Evolutionary conservation across 345 rosid species (phyloP).

Genomic region (Linum tenue): DNA sequence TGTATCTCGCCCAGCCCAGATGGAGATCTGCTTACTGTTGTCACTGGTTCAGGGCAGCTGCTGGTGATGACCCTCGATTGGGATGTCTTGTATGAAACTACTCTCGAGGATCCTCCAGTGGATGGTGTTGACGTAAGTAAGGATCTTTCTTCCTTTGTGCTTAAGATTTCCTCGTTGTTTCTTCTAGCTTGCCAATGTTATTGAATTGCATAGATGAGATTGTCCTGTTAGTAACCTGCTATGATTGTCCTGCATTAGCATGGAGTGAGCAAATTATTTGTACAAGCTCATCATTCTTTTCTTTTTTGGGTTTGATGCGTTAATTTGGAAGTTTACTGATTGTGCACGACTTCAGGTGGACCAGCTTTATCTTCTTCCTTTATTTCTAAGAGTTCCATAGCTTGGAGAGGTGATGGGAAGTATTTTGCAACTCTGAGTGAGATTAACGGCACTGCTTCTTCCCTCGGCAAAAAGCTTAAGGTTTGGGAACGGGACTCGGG

Average conservation of each 20-base stretch:
- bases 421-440: constrained; percentile 58
- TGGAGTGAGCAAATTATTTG: neutral
- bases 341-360: constrained; percentile 34
- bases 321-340: constrained; percentile 3
- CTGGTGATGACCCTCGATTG: constrained; percentile 93
- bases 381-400: constrained; percentile 37
- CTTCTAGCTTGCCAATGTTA: neutral
- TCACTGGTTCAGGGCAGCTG: constrained; percentile 67
- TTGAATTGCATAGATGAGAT: neutral
- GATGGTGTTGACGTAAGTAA: constrained; percentile 73
- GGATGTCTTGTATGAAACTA: constrained; percentile 77
- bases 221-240: too few relatives aligned
- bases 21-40: constrained; percentile 67
- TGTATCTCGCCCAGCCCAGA: constrained; percentile 82
- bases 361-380: constrained; percentile 20
- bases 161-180: neutral
- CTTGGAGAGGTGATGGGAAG: constrained; percentile 98
- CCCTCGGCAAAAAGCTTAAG: constrained; percentile 48
- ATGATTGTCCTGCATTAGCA: too few relatives aligned
- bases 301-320: constrained; percentile 3
- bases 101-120: constrained; percentile 42
- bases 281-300: neutral
- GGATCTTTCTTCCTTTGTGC: constrained; percentile 40
- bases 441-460: constrained; percentile 23
- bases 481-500: constrained; percentile 95